A percentile compares a stretch with the other conserved stretches of the same genome.
Evolutionary conservation across 2,329 filamentous ascomycete species (phyloP).

Genomic region (Akanthomyces lecanii): DNA sequence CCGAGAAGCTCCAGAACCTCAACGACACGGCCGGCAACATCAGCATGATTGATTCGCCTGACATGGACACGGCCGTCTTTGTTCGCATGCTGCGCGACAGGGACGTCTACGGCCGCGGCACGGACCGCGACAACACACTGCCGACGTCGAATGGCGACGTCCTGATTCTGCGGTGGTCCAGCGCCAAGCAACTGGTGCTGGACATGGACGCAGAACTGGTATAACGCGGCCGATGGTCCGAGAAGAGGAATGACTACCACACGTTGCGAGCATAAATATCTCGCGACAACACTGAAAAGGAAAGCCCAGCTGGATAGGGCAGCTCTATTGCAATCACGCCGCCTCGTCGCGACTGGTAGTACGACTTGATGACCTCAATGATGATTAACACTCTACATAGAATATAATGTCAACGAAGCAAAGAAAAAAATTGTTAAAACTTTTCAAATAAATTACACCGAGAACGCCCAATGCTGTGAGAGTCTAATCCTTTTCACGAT

Average conservation of each 20-base stretch:
- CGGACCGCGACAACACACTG: conserved; percentile 58
- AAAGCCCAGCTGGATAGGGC: not conserved
- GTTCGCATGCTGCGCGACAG: conserved; percentile 64
- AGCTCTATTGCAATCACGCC: not conserved
- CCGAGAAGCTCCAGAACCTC: conserved; percentile 70
- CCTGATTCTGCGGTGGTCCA: conserved; percentile 68
- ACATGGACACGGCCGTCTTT: conserved; percentile 80
- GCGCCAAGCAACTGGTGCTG: conserved; percentile 60
- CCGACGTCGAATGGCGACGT: conserved; percentile 59
- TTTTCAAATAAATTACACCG: conserved; percentile 5
- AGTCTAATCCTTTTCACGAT: conserved; percentile 2
- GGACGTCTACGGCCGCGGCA: conserved; percentile 56
- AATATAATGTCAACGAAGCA: not conserved
- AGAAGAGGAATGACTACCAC: not conserved
- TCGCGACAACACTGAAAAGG: not conserved
- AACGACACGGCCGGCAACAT: conserved; percentile 88
- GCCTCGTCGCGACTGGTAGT: not conserved
- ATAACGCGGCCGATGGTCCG: conserved; percentile 31
- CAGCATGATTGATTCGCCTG: conserved; percentile 87
- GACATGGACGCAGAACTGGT: conserved; percentile 55
- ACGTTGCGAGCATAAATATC: not conserved
- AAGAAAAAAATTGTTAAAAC: not conserved
- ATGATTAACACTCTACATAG: not conserved
- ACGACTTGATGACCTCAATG: conserved; percentile 4
- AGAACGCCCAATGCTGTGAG: conserved; percentile 16